These are phyloP conservation scores for Termitomyces sp. DNA, from an alignment of 768 basidiomycete species.

Conservation along the genomic window DNA sequence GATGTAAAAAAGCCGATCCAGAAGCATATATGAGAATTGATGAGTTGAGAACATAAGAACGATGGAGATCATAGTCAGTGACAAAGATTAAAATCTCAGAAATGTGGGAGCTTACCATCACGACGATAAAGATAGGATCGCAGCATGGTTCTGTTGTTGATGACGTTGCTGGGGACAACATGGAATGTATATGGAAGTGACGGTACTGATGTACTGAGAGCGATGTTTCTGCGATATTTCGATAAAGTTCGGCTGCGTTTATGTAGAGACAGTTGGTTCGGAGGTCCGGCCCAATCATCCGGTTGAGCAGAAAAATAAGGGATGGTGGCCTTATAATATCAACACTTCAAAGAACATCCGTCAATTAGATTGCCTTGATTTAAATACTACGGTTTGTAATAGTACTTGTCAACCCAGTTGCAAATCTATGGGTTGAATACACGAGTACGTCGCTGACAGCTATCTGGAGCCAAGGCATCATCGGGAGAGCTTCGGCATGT, in stretches of 20 bases:
- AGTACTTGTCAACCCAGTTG: neutral
- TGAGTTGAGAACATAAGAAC: neutral
- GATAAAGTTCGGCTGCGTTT: neutral
- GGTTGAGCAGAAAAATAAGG: no score
- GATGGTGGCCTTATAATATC: no score
- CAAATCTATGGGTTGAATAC: neutral
- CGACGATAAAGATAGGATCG: slow-evolving; percentile 16
- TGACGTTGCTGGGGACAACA: neutral
- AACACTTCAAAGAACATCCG: no score
- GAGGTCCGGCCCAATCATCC: neutral
- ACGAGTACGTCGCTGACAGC: neutral
- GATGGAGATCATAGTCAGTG: neutral
- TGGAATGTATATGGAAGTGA: neutral
- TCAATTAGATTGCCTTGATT: no score
- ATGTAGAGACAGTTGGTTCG: neutral
- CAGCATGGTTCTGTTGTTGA: neutral
- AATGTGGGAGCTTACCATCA: slow-evolving; percentile 17
- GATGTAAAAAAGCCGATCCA: neutral
- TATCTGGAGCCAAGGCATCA: neutral
- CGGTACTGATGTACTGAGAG: neutral
- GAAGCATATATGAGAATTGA: neutral
- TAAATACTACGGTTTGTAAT: neutral
- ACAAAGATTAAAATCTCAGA: neutral
- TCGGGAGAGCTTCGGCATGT: neutral
- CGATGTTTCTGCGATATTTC: neutral